Evolutionary conservation across 306 rosid species (phyloP), one percentile per base, ranked within the genome.

Genomic region (Lupinus albus): DNA sequence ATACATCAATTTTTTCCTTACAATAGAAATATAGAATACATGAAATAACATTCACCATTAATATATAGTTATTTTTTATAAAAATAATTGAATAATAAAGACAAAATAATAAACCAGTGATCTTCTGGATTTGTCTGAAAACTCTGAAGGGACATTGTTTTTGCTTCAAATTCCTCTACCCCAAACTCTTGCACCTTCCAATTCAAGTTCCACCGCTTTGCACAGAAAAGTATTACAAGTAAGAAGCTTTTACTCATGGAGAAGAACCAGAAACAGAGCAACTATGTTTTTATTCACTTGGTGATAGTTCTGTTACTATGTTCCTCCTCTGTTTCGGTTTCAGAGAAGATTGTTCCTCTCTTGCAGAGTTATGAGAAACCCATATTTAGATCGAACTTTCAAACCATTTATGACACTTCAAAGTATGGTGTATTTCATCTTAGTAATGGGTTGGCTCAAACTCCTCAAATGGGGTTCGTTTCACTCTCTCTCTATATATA

Each of bases 391-490:
- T 76, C 93, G 7, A 63, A 74, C 11, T 84, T 88, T 32, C 69
- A 75, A 61, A 50, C 83, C 32, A 67, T 90, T 60, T 90, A 76
- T 25, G 96, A 90, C 73, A 84, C 94, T 78, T 93, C 99, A 7
- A 88, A 79, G 42, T 93, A 90, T 59, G 99, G 99, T 5, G 10
- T 75, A 42, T 32, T 83, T 17, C 89, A 93, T 14, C 88, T 93
- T 16, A 50, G 61, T 62, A 93, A 93, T 64, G 99, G 99, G 7
- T 80, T 93, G 94, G 97, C 92, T 68, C 73, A 5, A 46, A 90
- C 94, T 54, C 99, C 99, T 82, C 99, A 84, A 61, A 93, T 93
- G 97, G 99, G 99, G 99, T 93, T 74, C 13, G 78, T 71, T 30
- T 45, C 25, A 25, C 14, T 58, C 54, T 58, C 25, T 16, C 50